These are phyloP conservation scores for Kwoniella dendrophila DNA, from an alignment of 768 basidiomycete species.

Conservation along the genomic window DNA sequence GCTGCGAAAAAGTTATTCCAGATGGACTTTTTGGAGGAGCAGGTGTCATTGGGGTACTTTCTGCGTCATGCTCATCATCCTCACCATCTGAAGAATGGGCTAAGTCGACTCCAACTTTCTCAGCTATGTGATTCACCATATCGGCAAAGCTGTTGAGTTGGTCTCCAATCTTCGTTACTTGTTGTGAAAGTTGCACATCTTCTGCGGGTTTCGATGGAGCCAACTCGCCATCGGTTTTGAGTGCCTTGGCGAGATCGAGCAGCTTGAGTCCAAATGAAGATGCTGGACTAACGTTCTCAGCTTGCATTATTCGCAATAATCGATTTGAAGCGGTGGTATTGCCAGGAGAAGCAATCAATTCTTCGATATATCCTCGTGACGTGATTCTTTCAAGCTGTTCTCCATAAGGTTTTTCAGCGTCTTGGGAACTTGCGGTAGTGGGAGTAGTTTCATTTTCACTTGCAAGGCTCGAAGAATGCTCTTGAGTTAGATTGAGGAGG, in stretches of 20 bases:
- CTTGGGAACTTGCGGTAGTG: no score
- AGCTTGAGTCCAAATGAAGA: constrained; percentile 34
- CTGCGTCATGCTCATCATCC: not conserved
- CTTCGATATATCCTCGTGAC: constrained; percentile 12
- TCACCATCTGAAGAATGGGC: constrained; percentile 11
- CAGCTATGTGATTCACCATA: constrained; percentile 39
- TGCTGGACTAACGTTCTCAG: constrained; percentile 32
- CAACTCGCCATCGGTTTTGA: constrained; percentile 25
- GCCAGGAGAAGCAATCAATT: constrained; percentile 11
- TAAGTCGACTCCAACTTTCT: constrained; percentile 28
- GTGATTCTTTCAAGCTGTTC: constrained; percentile 4
- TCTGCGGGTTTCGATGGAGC: not conserved
- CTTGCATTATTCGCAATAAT: constrained; percentile 28
- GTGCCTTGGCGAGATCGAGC: constrained; percentile 29
- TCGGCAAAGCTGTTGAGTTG: constrained; percentile 31
- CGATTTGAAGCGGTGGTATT: constrained; percentile 27
- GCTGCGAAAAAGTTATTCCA: not conserved
- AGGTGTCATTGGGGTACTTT: not conserved
- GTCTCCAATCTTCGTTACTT: constrained; percentile 1
- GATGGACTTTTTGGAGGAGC: not conserved
- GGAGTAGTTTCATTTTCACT: no score
- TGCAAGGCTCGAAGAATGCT: no score
- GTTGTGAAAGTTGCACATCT: not conserved
- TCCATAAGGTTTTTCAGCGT: not conserved
- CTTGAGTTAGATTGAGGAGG: no score